Conservation (phyloP, 2,329 filamentous ascomycete species). For the Epichloe bromicola region DNA sequence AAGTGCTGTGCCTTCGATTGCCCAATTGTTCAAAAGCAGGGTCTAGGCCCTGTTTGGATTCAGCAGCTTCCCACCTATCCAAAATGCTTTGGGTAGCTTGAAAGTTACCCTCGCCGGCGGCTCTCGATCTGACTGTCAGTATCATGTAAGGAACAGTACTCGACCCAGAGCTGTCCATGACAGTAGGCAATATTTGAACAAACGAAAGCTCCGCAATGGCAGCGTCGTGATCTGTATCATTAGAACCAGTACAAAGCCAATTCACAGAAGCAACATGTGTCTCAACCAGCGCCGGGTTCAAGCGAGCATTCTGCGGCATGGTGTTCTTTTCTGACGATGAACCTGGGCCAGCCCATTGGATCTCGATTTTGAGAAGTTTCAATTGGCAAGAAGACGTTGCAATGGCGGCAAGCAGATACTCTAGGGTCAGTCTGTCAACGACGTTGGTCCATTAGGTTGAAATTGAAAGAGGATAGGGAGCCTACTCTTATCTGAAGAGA, state of each 20-base stretch:
- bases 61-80: slow-evolving; percentile 70
- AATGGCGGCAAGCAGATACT: slow-evolving; percentile 49
- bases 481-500: slow-evolving; percentile 62
- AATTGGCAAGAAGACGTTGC: slow-evolving; percentile 60
- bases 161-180: slow-evolving; percentile 45
- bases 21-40: slow-evolving; percentile 66
- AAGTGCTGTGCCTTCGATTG: slow-evolving; percentile 41
- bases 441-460: too few species aligned
- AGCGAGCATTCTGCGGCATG: slow-evolving; percentile 28
- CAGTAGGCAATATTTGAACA: slow-evolving; percentile 58
- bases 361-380: slow-evolving; percentile 57
- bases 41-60: slow-evolving; percentile 54
- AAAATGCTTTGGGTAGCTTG: slow-evolving; percentile 61
- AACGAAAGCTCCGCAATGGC: slow-evolving; percentile 56
- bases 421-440: slow-evolving; percentile 19
- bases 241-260: slow-evolving; percentile 38
- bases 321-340: slow-evolving; percentile 41
- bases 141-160: slow-evolving; percentile 47
- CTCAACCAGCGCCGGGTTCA: slow-evolving; percentile 41
- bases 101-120: slow-evolving; percentile 39
- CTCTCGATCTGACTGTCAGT: slow-evolving; percentile 57
- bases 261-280: slow-evolving; percentile 44
- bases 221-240: slow-evolving; percentile 30
- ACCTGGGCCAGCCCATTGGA: slow-evolving; percentile 55
- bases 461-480: background rate